Percentiles rank a stretch among this genome's conserved stretches.
phyloP scores from a whole-genome alignment of 306 rosid genomes.

The Lablab purpureus region DNA sequence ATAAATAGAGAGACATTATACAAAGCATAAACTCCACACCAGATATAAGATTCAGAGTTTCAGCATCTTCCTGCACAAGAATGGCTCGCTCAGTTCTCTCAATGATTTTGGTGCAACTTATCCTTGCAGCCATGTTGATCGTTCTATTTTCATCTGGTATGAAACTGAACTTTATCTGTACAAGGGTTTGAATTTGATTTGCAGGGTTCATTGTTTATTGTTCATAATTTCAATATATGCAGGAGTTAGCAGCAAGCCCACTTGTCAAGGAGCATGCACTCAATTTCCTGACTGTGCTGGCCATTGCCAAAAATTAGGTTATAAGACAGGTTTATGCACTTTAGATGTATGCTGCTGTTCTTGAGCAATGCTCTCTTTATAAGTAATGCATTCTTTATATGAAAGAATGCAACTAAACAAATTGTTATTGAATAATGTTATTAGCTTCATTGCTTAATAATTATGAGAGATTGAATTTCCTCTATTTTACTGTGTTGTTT shows the following conservation, averaged over 20 bases:
- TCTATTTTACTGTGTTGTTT: too few relatives aligned
- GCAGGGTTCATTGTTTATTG: background rate
- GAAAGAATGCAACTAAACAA: too few relatives aligned
- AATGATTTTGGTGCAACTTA: background rate
- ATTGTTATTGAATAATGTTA: too few relatives aligned
- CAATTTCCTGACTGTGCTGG: background rate
- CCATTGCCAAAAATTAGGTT: background rate
- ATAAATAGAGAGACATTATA: too few relatives aligned
- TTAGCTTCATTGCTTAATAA: too few relatives aligned
- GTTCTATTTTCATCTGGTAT: background rate
- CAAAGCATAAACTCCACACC: too few relatives aligned
- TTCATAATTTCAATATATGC: background rate
- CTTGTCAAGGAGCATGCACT: background rate
- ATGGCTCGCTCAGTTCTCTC: background rate
- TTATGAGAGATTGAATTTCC: too few relatives aligned
- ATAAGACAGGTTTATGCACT: background rate
- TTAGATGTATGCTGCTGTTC: too few relatives aligned
- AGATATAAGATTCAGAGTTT: too few relatives aligned
- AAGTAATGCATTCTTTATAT: too few relatives aligned
- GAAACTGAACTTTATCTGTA: background rate
- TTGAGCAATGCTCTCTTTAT: rapidly evolving
- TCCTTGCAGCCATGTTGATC: background rate
- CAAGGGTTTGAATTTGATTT: background rate
- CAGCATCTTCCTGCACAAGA: background rate
- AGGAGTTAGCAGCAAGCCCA: background rate